phyloP scores from a whole-genome alignment of 2,329 filamentous ascomycete genomes.

The Hansfordia pulvinata region DNA sequence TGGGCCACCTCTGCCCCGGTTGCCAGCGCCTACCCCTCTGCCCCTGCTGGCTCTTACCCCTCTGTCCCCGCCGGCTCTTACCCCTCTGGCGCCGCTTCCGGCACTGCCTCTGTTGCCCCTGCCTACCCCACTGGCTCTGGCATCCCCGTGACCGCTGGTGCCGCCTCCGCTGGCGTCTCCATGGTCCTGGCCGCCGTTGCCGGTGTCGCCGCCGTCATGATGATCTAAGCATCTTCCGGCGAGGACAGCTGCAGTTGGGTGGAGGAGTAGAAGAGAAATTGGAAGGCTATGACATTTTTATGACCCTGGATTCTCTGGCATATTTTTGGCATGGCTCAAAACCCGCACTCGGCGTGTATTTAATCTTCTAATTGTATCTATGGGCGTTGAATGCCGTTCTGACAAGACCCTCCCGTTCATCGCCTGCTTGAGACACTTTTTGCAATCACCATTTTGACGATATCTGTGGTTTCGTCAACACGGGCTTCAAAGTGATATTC shows the following conservation, averaged over 20 bases:
- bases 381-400: constrained; percentile 5
- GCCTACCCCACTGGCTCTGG: constrained; percentile 4
- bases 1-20: constrained; percentile 17
- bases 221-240: constrained; percentile 29
- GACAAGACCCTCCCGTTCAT: background rate
- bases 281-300: too few species aligned
- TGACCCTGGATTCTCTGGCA: too few species aligned
- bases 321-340: too few species aligned
- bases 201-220: constrained; percentile 37
- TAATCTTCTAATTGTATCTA: constrained; percentile 33
- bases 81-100: constrained; percentile 11
- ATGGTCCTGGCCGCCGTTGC: constrained; percentile 38
- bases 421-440: background rate
- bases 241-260: too few species aligned
- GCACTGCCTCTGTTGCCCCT: constrained; percentile 18
- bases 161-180: constrained; percentile 37
- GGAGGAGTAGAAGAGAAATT: too few species aligned
- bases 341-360: constrained; percentile 17
- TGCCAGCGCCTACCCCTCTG: constrained; percentile 34
- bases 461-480: too few species aligned
- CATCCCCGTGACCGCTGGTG: constrained; percentile 34
- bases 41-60: constrained; percentile 25
- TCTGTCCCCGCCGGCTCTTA: constrained; percentile 21
- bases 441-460: constrained; percentile 1
- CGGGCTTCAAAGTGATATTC: too few species aligned